phyloP scores from a whole-genome alignment of 345 rosid species.

The Melaleuca alternifolia region DNA sequence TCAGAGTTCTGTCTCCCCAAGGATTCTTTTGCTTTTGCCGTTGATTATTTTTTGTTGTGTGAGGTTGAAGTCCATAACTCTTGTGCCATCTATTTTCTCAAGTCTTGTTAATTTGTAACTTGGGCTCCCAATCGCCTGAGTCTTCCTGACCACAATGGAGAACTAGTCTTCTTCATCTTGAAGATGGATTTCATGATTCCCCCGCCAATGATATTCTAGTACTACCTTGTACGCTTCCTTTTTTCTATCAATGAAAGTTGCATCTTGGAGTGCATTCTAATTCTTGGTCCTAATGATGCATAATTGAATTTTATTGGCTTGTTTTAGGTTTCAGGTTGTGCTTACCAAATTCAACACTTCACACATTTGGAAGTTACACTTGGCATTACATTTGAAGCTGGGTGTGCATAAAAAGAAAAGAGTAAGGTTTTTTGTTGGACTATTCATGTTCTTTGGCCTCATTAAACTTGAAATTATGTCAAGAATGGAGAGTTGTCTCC shows the following conservation, averaged over 20 bases:
- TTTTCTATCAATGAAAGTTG: neutral
- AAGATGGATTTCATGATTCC: neutral
- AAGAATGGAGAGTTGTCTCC: neutral
- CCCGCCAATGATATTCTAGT: neutral
- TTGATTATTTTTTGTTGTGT: fast-evolving
- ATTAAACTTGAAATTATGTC: neutral
- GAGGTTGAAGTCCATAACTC: neutral
- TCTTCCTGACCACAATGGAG: neutral
- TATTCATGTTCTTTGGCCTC: no score
- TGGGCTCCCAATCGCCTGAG: neutral
- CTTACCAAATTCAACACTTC: neutral
- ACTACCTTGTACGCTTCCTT: neutral
- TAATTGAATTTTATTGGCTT: neutral
- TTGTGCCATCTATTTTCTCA: neutral
- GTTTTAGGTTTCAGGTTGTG: neutral
- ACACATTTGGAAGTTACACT: neutral
- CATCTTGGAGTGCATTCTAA: neutral
- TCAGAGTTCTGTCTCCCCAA: neutral
- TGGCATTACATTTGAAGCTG: neutral
- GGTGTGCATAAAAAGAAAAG: neutral
- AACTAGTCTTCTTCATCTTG: neutral
- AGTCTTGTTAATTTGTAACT: neutral
- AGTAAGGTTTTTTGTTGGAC: no score
- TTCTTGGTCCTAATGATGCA: neutral
- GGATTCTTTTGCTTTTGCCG: fast-evolving